Evolutionary conservation across 148 eudicot species (phyloP), one percentile per base, ranked within the genome.

Genomic region (Camellia sinensis): DNA sequence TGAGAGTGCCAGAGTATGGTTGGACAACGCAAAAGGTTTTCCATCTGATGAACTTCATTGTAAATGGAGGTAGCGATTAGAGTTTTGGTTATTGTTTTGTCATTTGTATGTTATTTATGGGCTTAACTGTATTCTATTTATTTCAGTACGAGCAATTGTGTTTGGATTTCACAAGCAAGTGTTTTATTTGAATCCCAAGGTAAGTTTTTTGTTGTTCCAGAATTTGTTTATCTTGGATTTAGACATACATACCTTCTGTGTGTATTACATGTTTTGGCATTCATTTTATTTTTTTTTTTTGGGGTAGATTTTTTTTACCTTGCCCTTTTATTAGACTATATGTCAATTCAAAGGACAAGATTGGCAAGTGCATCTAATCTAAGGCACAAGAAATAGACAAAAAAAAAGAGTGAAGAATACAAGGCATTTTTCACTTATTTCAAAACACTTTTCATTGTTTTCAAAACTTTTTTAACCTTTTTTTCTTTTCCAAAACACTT

Each of bases 11-110:
- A 0, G 94, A 93, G 61, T 95, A 88, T 88, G 91, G 97, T 75
- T 95, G 98, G 96, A 95, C 97, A 76, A 89, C 95, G 13, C 96
- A 95, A 72, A 95, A 95, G 84, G 88, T 89, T 74, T 95, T 95
- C 87, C 98, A 90, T 86, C 93, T 95, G 46, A 91, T 93, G 98
- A 95, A 95, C 86, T 90, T 95, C 82, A 82, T 92, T 78, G 96
- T 95, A 29, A 95, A 91, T 83, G 98, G 94, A 91, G 98, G 98
- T 95, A 85, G 82, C 52, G 5, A 8, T 71, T 71, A 13, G 53
- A 52, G 53, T 56, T 46, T 76, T 63, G 61, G 40, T 77, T 71
- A 9, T 22, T 78, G 50, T 15, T 48, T 56, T 66, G 48, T 45
- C 73, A 10, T 4, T 76, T 53, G 70, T 64, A 57, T 53, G 1